phyloP scores from a whole-genome alignment of 495 filamentous ascomycete genomes.

The Sabuloglossum arenarium region DNA sequence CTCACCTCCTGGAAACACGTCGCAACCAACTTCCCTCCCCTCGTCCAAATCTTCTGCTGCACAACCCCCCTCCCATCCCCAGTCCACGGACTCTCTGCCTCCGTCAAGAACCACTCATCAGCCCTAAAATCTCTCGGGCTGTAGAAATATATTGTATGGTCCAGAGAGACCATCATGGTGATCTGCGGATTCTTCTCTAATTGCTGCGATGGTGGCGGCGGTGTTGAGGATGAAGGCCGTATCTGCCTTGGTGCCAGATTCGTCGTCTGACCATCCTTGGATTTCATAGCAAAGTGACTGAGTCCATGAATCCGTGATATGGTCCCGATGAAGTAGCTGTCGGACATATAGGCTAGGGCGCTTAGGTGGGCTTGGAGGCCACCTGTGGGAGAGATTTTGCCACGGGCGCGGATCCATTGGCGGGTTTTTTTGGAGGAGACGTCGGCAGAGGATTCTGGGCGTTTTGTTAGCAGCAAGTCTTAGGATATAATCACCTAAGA shows the following conservation, averaged over 20 bases:
- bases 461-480: too few relatives aligned
- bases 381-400: slow-evolving; percentile 46
- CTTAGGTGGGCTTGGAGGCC: slow-evolving; percentile 61
- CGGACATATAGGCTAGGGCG: slow-evolving; percentile 81
- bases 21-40: slow-evolving; percentile 65
- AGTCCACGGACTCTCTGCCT: slow-evolving; percentile 88
- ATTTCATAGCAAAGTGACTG: too few relatives aligned
- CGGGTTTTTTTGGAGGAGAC: slow-evolving; percentile 24
- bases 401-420: slow-evolving; percentile 62
- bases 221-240: not conserved
- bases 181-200: slow-evolving; percentile 23
- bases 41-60: slow-evolving; percentile 67
- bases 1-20: slow-evolving; percentile 62
- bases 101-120: slow-evolving; percentile 86
- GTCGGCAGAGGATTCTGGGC: slow-evolving; percentile 7
- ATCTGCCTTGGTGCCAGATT: not conserved
- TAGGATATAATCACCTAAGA: too few relatives aligned
- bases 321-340: slow-evolving; percentile 85
- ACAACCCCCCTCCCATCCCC: slow-evolving; percentile 78
- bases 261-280: not conserved
- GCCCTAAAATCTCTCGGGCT: slow-evolving; percentile 54
- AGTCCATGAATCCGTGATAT: slow-evolving; percentile 50
- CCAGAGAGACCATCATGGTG: slow-evolving; percentile 92
- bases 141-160: slow-evolving; percentile 93
- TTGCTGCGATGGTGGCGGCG: not conserved